phyloP scores from a whole-genome alignment of 208 protist genomes.

The Angomonas desouzai region DNA sequence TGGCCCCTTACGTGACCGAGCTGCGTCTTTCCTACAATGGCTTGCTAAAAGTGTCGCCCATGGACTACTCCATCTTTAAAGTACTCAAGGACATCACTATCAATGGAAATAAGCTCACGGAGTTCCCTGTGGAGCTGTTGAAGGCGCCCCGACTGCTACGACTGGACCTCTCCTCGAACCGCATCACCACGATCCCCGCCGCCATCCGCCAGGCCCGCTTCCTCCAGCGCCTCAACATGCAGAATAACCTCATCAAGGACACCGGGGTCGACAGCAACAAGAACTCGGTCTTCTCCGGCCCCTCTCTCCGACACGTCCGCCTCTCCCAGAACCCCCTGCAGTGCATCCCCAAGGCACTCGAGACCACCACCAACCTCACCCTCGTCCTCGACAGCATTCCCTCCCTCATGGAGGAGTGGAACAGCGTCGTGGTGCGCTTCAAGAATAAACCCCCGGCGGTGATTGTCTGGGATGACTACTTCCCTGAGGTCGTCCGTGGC shows the following conservation, averaged over 20 bases:
- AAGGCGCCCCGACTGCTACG: conserved; percentile 44
- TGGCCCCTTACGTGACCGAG: conserved; percentile 15
- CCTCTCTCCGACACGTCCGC: conserved; percentile 55
- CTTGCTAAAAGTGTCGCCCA: conserved; percentile 20
- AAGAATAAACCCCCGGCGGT: conserved; percentile 18
- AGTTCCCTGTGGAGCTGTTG: conserved; percentile 61
- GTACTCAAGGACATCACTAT: conserved; percentile 52
- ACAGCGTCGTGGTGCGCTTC: conserved; percentile 17
- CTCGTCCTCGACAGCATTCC: conserved; percentile 73
- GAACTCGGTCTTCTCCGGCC: conserved; percentile 51
- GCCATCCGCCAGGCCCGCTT: conserved; percentile 27
- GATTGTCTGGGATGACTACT: conserved; percentile 80
- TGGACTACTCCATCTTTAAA: conserved; percentile 40
- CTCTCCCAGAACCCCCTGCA: conserved; percentile 66
- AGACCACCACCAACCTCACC: conserved; percentile 48
- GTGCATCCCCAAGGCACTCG: conserved; percentile 42
- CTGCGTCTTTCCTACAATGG: conserved; percentile 45
- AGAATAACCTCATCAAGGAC: conserved; percentile 54
- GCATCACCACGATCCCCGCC: conserved; percentile 47
- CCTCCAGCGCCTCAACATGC: conserved; percentile 56
- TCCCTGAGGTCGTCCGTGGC: conserved; percentile 37
- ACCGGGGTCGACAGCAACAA: conserved; percentile 27
- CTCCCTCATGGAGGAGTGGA: conserved; percentile 63
- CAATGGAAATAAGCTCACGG: conserved; percentile 43
- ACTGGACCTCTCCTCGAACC: conserved; percentile 74